These are phyloP conservation scores for Fusarium papillatum DNA, from an alignment of 2,329 filamentous ascomycete species.

Conservation along the genomic window DNA sequence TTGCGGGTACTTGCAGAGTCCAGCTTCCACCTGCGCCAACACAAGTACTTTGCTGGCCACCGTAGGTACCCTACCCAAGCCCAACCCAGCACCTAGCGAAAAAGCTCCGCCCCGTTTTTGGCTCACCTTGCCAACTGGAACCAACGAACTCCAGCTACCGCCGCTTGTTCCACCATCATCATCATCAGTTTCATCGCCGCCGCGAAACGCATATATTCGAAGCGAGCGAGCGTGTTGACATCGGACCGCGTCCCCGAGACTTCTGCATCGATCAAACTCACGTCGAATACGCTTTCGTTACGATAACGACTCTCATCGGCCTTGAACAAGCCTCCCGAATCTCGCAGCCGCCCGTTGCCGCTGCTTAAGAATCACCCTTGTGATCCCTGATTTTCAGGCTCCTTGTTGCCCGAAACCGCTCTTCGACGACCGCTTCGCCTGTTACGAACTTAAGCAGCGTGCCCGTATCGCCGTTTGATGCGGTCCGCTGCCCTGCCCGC, in stretches of 20 bases:
- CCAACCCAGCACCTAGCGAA: constrained; percentile 27
- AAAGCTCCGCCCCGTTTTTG: constrained; percentile 36
- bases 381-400: constrained; percentile 27
- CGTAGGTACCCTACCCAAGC: constrained; percentile 33
- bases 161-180: constrained; percentile 16
- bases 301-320: constrained; percentile 4
- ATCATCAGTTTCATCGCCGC: constrained; percentile 25
- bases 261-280: neutral
- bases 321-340: constrained; percentile 1
- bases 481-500: constrained; percentile 18
- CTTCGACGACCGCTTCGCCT: constrained; percentile 12
- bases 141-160: constrained; percentile 31
- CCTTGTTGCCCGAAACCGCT: constrained; percentile 19
- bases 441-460: constrained; percentile 6
- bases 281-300: neutral
- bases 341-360: constrained; percentile 20
- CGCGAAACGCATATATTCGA: constrained; percentile 12
- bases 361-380: constrained; percentile 36
- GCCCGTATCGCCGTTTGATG: constrained; percentile 18
- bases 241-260: neutral
- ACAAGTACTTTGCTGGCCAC: constrained; percentile 24
- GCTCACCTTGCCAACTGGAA: constrained; percentile 22
- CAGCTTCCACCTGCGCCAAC: constrained; percentile 21
- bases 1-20: constrained; percentile 25
- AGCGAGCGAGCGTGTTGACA: constrained; percentile 1